A percentile compares a stretch with the other conserved stretches of the same genome.
Evolutionary conservation across 495 filamentous ascomycete species (phyloP).

Genomic region (Penicillium soppii): DNA sequence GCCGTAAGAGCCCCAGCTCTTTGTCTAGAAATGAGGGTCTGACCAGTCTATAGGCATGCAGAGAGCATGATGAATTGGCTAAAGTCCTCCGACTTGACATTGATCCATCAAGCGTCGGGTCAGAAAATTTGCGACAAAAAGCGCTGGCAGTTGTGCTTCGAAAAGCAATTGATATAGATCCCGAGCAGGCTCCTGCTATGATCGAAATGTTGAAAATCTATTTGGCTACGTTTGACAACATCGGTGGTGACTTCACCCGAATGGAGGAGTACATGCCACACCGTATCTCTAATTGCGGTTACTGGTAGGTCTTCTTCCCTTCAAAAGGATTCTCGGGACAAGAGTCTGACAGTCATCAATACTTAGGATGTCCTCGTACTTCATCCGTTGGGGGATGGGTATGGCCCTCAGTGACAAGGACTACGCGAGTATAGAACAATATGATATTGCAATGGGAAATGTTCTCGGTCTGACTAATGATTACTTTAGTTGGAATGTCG

Average conservation of each 20-base stretch:
- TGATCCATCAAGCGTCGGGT: neutral
- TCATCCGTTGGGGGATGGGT: neutral
- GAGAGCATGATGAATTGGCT: neutral
- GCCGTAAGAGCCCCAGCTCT: neutral
- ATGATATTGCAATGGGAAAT: slow-evolving; percentile 6
- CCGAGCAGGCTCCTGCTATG: neutral
- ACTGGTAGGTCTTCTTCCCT: neutral
- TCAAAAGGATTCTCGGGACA: too few species aligned
- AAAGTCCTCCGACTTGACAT: neutral
- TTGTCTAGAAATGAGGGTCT: neutral
- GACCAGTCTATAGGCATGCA: neutral
- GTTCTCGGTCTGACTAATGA: slow-evolving; percentile 11
- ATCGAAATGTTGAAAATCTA: neutral
- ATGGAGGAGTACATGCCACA: slow-evolving; percentile 10
- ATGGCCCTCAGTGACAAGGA: neutral
- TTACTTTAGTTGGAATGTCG: slow-evolving; percentile 9
- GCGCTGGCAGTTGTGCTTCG: neutral
- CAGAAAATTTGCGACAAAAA: neutral
- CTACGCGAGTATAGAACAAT: neutral
- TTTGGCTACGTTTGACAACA: slow-evolving; percentile 5
- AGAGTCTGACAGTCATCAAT: neutral
- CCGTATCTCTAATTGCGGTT: slow-evolving; percentile 4
- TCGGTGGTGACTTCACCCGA: neutral
- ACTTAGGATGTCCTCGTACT: neutral
- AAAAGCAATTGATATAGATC: neutral